Conservation (phyloP, 1,139 yeast species). For the Meyerozyma guilliermondii region DNA sequence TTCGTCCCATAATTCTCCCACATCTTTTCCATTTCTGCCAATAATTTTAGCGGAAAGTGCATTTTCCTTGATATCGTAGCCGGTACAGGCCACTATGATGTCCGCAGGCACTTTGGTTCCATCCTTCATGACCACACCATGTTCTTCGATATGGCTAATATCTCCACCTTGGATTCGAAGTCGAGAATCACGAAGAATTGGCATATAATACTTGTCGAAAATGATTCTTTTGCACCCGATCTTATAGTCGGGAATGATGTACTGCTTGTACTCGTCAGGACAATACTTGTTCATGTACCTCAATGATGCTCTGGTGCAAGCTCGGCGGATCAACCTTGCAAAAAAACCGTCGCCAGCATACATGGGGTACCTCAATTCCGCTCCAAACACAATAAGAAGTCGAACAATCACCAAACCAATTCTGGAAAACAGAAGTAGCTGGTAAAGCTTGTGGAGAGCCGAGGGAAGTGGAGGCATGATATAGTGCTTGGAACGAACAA, state of each 20-base stretch:
- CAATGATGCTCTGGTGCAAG: conserved; percentile 16
- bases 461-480: conserved; percentile 37
- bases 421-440: conserved; percentile 20
- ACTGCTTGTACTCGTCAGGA: conserved; percentile 31
- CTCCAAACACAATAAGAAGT: conserved; percentile 21
- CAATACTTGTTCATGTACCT: conserved; percentile 26
- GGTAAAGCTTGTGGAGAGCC: conserved; percentile 17
- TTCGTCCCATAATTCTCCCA: conserved; percentile 20
- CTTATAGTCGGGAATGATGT: conserved; percentile 33
- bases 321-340: conserved; percentile 23
- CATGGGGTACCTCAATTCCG: conserved; percentile 34
- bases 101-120: conserved; percentile 32
- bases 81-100: conserved; percentile 42
- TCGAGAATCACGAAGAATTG: conserved; percentile 28
- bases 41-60: conserved; percentile 8
- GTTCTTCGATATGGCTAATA: conserved; percentile 23
- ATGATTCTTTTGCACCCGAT: conserved; percentile 42
- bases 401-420: conserved; percentile 25
- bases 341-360: conserved; percentile 27
- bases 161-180: conserved; percentile 21
- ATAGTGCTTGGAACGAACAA: conserved; percentile 35
- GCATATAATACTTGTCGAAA: conserved; percentile 34
- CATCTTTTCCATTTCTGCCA: conserved; percentile 23
- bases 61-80: conserved; percentile 21
- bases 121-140: conserved; percentile 25